Evolutionary conservation across 2,329 filamentous ascomycete species (phyloP), one percentile per base, ranked within the genome.

Genomic region (Exophiala viscosa): DNA sequence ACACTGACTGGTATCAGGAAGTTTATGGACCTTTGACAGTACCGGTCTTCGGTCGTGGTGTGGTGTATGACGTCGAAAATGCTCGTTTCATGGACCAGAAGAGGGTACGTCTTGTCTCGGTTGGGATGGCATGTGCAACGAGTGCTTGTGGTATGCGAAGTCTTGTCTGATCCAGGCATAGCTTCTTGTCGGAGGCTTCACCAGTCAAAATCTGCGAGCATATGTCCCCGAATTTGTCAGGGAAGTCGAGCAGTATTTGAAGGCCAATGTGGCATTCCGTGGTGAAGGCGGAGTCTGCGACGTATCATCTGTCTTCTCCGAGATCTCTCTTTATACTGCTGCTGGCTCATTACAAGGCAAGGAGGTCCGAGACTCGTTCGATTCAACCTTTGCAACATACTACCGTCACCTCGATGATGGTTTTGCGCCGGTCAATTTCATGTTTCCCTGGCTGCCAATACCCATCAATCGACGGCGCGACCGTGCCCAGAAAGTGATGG

Each of bases 81-180:
- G 79, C 88, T 53, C 95, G 95, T 73, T 81, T 95, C 66, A 95
- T 95, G 90, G 90, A 95, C 75, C 90, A 95, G 77, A 95, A 95
- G 78, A 93, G 92, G 83, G 88, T 90, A 69, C 58, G 72, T 50
- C 42, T 40, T 14, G 1, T 3, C 5, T 1, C 23, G 3, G 23
- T 2, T 2, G 23, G 23, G 3, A 28, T 28, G 5, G 23, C 23
- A 28, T 28, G 23, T 5, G 23, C 5, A 7, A 28, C 5, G 23
- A 7, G 5, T 4, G 23, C 23, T 4, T 7, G 5, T 28, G 23
- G 5, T 28, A 4, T 28, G 5, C 5, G 23, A 7, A 28, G 11
- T 38, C 58, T 63, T 18, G 55, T 73, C 70, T 53, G 40, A 14
- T 33, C 11, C 4, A 17, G n/a, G 11, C 33, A 14, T 58, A 76